These are phyloP conservation scores for Teratosphaeriaceae sp. DNA, from an alignment of 2,329 filamentous ascomycete species.

Conservation along the genomic window DNA sequence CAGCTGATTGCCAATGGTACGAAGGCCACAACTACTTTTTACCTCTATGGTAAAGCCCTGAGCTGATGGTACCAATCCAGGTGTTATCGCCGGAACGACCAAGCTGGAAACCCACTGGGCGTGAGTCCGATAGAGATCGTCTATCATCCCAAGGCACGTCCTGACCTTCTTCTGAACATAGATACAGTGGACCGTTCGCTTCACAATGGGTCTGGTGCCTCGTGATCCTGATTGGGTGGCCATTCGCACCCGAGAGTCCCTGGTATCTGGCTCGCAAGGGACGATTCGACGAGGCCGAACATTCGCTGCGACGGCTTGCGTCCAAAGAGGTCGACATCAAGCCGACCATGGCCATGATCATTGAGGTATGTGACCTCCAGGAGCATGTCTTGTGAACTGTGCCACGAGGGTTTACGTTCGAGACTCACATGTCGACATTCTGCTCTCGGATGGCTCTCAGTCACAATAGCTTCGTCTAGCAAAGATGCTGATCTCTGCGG, in stretches of 20 bases:
- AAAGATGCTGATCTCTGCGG: neutral
- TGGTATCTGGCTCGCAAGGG: constrained; percentile 32
- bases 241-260: constrained; percentile 25
- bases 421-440: too few species aligned
- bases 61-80: neutral
- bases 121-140: constrained; percentile 18
- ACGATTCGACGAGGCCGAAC: constrained; percentile 29
- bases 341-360: constrained; percentile 34
- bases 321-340: constrained; percentile 34
- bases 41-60: neutral
- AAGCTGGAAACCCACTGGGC: constrained; percentile 33
- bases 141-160: constrained; percentile 8
- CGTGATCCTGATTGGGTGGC: constrained; percentile 31
- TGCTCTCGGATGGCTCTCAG: too few species aligned
- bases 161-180: neutral
- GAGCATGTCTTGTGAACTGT: too few species aligned
- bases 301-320: constrained; percentile 30
- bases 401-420: too few species aligned
- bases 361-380: constrained; percentile 18
- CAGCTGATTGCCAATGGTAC: constrained; percentile 46
- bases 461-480: too few species aligned
- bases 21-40: constrained; percentile 3
- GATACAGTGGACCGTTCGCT: constrained; percentile 33
- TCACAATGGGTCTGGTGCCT: constrained; percentile 39
- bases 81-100: constrained; percentile 30